Conservation (phyloP, 2,329 filamentous ascomycete species). For the Sporothrix protearum region DNA sequence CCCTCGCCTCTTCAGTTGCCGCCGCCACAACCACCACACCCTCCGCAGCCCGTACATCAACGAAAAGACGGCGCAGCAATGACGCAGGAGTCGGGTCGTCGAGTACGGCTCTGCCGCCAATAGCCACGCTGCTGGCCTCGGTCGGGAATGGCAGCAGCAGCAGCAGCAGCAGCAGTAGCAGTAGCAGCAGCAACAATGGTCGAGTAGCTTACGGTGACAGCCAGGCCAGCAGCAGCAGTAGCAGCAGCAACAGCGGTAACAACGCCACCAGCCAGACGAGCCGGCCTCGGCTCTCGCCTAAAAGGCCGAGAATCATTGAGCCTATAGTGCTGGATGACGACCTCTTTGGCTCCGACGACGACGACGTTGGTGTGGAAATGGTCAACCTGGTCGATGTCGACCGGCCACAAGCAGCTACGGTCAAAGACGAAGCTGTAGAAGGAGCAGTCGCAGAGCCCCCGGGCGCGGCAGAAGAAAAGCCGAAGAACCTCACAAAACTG, state of each 20-base stretch:
- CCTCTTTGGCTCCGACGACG: slow-evolving; percentile 23
- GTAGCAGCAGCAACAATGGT: background rate
- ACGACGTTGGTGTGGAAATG: slow-evolving; percentile 33
- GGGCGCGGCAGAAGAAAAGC: background rate
- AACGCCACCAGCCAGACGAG: background rate
- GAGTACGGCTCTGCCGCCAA: background rate
- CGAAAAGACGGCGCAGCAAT: slow-evolving; percentile 16
- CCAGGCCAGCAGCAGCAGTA: slow-evolving; percentile 1
- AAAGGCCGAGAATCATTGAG: slow-evolving; percentile 4
- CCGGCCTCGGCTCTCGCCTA: slow-evolving; percentile 12
- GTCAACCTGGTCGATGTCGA: slow-evolving; percentile 38
- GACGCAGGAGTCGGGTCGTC: background rate
- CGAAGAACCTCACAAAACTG: slow-evolving; percentile 47
- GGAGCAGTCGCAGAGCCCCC: no score
- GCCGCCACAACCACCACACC: background rate
- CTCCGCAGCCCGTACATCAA: background rate
- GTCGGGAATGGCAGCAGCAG: slow-evolving; percentile 7
- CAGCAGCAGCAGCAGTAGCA: background rate
- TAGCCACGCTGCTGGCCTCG: background rate
- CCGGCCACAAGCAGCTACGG: slow-evolving; percentile 9
- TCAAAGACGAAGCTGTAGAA: background rate
- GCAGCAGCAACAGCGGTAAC: slow-evolving; percentile 7
- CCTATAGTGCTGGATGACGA: slow-evolving; percentile 18
- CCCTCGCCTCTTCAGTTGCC: background rate
- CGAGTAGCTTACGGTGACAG: background rate